Evolutionary conservation across 495 filamentous ascomycete genomes (phyloP).

Genomic region (Penicillium macrosclerotiorum): DNA sequence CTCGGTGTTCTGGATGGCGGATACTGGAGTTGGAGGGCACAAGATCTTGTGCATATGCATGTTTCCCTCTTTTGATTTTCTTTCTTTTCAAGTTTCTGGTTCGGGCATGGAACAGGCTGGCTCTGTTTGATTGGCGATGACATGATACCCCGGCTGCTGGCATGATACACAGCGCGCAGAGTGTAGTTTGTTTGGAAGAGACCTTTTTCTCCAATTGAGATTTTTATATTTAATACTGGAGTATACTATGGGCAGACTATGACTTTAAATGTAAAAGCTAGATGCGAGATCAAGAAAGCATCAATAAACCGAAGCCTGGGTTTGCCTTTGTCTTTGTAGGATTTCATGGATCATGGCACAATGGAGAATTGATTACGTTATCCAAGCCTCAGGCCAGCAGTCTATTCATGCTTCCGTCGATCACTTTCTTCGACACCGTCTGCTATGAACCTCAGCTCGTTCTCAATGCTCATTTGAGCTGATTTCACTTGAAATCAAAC

Average conservation of each 20-base stretch:
- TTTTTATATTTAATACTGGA: too few relatives aligned
- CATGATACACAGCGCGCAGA: not conserved
- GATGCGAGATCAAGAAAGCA: too few relatives aligned
- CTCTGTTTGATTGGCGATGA: constrained; percentile 23
- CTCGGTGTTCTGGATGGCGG: constrained; percentile 5
- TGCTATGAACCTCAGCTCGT: constrained; percentile 4
- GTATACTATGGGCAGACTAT: too few relatives aligned
- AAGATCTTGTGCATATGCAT: constrained; percentile 5
- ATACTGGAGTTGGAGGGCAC: constrained; percentile 19
- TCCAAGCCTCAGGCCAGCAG: constrained; percentile 16
- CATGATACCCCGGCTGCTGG: constrained; percentile 29
- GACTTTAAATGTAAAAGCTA: too few relatives aligned
- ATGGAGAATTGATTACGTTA: constrained; percentile 8
- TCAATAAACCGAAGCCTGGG: too few relatives aligned
- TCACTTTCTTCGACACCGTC: constrained; percentile 14
- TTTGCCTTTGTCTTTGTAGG: too few relatives aligned
- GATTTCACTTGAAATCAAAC: too few relatives aligned
- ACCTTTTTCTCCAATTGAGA: too few relatives aligned
- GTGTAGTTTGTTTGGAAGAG: constrained; percentile 1
- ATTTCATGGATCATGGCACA: not conserved
- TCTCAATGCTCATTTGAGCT: constrained; percentile 8
- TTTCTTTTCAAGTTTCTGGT: not conserved
- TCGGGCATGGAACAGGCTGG: constrained; percentile 15
- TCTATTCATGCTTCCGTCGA: constrained; percentile 6
- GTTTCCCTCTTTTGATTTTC: constrained; percentile 4